Evolutionary conservation across 257 asterid species (phyloP), one percentile per base, ranked within the genome.

Genomic region (Nicotiana noctiflora): DNA sequence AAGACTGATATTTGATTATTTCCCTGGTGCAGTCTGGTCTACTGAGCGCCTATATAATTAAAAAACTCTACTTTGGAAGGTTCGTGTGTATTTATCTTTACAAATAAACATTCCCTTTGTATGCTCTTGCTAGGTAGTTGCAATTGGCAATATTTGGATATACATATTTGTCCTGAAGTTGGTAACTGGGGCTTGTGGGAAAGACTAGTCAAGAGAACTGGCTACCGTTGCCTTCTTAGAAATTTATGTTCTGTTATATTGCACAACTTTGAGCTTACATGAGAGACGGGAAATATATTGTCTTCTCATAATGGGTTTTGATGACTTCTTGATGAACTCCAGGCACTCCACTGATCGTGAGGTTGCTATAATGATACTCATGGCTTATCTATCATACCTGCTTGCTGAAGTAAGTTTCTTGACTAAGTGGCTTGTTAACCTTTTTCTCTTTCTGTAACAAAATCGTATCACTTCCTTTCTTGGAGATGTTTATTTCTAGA

Each of bases 341-440:
- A 96, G 99, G 90, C 99, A 96, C 85, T 94, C 98, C 60, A 96
- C 99, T 75, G 98, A 96, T 84, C 99, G 98, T 53, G 99, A 96
- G 91, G 95, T 96, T 76, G 99, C 99, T 75, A 87, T 96, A 84
- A 94, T 96, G 99, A 92, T 96, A 87, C 97, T 94, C 75, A 92
- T 96, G 98, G 97, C 99, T 55, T 96, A 96, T 86, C 94, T 96
- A 75, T 96, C 99, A 8, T 96, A 96, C 86, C 90, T 96, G 98
- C 85, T 94, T 79, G 89, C 99, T 77, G 99, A 96, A 85, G 99
- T 96, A 90, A 88, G 98, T 89, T 66, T 84, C 81, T 65, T 5
- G 14, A 72, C 13, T 13, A 40, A 13, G 60, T 44, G n/a, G 37
- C 40, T 72, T 27, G 59, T 14, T 72, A 44, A 21, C 40, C 3